These are phyloP conservation scores for Syncephalastrum racemosum DNA, from an alignment of 371 early-diverging fungal genomes.

Conservation along the genomic window DNA sequence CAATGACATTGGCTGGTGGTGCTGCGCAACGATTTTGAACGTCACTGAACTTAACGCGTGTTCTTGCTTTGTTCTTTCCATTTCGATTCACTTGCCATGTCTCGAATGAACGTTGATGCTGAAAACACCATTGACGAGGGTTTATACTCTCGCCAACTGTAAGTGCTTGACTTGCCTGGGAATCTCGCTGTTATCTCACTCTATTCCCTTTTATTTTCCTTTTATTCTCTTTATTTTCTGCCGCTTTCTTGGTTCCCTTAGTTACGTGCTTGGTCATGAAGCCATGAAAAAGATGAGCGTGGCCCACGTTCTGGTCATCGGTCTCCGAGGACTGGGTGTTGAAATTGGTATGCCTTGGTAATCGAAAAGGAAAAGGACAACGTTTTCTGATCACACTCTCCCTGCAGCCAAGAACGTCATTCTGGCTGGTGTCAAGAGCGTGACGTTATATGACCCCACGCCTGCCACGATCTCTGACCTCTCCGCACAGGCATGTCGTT, in stretches of 20 bases:
- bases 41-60: too few species aligned
- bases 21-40: too few species aligned
- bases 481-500: constrained; percentile 80
- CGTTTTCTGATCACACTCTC: constrained; percentile 6
- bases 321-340: constrained; percentile 96
- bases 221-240: neutral
- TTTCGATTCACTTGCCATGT: constrained; percentile 11
- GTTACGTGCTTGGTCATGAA: constrained; percentile 99
- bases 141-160: constrained; percentile 97
- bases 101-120: constrained; percentile 41
- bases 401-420: constrained; percentile 97
- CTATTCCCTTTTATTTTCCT: neutral
- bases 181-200: neutral
- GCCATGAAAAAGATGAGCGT: constrained; percentile 99
- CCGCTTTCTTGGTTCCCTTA: constrained; percentile 26
- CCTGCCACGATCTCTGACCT: constrained; percentile 82
- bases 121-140: constrained; percentile 87
- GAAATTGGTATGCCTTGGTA: constrained; percentile 82
- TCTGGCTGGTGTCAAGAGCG: constrained; percentile 98
- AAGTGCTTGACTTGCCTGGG: constrained; percentile 50
- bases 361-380: neutral
- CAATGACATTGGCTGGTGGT: too few species aligned
- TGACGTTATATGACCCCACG: constrained; percentile 90
- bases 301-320: constrained; percentile 96
- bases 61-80: too few species aligned